These are phyloP conservation scores for Aspergillus carlsbadensis DNA, from an alignment of 495 filamentous ascomycete species.

Conservation along the genomic window DNA sequence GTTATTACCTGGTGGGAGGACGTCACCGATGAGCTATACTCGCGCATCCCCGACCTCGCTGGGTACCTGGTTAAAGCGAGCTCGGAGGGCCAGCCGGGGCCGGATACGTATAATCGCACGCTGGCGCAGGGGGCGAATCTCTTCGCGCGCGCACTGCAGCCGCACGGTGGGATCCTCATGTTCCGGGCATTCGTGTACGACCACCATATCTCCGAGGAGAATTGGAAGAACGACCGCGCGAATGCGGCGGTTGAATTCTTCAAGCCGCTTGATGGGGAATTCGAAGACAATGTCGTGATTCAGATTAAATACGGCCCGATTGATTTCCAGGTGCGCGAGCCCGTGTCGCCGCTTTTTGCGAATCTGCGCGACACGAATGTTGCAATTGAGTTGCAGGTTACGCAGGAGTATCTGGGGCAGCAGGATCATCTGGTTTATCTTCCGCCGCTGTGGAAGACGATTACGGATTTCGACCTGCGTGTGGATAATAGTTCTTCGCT, in stretches of 20 bases:
- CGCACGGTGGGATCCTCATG: conserved; percentile 66
- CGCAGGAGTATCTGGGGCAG: conserved; percentile 72
- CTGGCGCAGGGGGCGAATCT: conserved; percentile 69
- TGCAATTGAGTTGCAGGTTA: conserved; percentile 65
- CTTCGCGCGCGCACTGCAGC: conserved; percentile 60
- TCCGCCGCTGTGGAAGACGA: conserved; percentile 64
- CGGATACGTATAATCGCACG: conserved; percentile 67
- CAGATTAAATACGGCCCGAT: conserved; percentile 76
- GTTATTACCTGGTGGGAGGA: conserved; percentile 64
- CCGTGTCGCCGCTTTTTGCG: conserved; percentile 67
- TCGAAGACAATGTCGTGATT: conserved; percentile 67
- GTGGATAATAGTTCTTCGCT: conserved; percentile 53
- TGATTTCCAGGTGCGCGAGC: conserved; percentile 75
- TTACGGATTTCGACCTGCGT: conserved; percentile 65
- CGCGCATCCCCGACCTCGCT: conserved; percentile 61
- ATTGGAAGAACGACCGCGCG: conserved; percentile 66
- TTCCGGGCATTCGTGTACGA: conserved; percentile 77
- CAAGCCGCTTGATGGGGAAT: conserved; percentile 60
- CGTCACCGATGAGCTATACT: conserved; percentile 58
- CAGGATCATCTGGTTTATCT: conserved; percentile 68
- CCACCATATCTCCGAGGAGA: conserved; percentile 36
- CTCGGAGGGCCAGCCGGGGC: conserved; percentile 72
- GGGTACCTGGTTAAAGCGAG: conserved; percentile 73
- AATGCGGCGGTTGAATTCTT: conserved; percentile 70
- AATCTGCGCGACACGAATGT: conserved; percentile 56